Base-by-base conservation (phyloP, 208 protist genomes). In the Leishmania amazonensis region DNA sequence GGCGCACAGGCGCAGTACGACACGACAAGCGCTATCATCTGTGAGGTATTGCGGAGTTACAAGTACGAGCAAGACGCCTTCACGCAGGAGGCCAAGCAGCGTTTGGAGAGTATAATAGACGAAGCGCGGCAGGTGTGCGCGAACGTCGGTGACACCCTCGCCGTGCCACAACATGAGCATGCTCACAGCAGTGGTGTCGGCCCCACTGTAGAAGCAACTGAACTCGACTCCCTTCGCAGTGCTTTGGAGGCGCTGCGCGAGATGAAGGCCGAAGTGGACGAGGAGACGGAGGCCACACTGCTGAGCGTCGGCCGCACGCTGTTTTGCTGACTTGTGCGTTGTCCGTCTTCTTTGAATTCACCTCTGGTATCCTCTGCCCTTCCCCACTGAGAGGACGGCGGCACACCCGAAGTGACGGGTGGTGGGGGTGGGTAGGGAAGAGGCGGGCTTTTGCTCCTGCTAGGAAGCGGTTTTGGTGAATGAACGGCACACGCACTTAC, bases 231-330 rank as follows among this genome's bases (percentile, higher is more conserved):
- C 3, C 49, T 77, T 45, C 51, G 60, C 11, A 40, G 31, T 35
- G 72, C 65, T 5, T 17, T 85, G 28, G 82, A 77, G 19, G 38
- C 77, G 0, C 76, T 81, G 35, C 28, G 58, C 15, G 77, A 79
- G 47, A 77, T 75, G 60, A 78, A 28, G 6, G 68, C 58, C 24
- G 73, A 78, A 42, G 82, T 60, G 53, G 75, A 81, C 9, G 28
- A 74, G 42, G 77, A 62, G 4, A 81, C 75, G 0, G 82, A 85
- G 8, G 64, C 47, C 1, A 60, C 51, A 11, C 35, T 85, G 21
- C 77, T 85, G 24, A 62, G 57, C n/a, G 64, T 57, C 9, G 82
- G 82, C 19, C 35, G 57, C 19, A 53, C 77, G 40, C 40, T 85
- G 24, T 80, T 84, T 62, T 75, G 71, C 38, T 76, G 60, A 60